These are phyloP conservation scores for Hypoxylon sp. DNA, from an alignment of 2,329 filamentous ascomycete species.

Conservation along the genomic window DNA sequence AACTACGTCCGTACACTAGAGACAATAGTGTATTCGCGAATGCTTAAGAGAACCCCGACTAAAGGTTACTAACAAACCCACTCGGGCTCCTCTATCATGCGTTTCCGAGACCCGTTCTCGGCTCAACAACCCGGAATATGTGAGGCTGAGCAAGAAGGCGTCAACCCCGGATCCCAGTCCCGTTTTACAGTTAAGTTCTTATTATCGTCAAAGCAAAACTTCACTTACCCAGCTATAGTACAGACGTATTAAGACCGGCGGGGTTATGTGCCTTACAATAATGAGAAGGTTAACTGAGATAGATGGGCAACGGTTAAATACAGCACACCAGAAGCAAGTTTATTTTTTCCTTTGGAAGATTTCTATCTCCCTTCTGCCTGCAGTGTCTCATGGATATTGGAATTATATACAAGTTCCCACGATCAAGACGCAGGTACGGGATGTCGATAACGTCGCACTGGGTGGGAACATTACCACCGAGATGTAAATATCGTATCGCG, in stretches of 20 bases:
- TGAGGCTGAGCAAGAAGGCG: conserved; percentile 19
- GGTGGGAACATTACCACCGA: conserved; percentile 32
- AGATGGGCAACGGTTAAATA: conserved; percentile 6
- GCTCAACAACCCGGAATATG: conserved; percentile 14
- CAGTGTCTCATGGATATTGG: conserved; percentile 35
- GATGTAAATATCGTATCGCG: conserved; percentile 30
- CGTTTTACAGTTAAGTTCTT: conserved; percentile 30
- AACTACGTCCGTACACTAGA: conserved; percentile 1
- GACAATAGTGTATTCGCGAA: background rate
- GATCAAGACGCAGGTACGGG: conserved; percentile 12
- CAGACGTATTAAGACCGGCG: conserved; percentile 1
- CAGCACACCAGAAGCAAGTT: background rate
- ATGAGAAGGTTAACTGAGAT: background rate
- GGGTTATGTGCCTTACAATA: conserved; percentile 6
- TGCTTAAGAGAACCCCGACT: background rate
- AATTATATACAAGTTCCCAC: conserved; percentile 10
- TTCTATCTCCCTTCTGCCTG: conserved; percentile 4
- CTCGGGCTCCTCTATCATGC: conserved; percentile 1
- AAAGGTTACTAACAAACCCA: conserved; percentile 3
- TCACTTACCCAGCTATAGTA: conserved; percentile 6
- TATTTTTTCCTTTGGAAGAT: conserved; percentile 9
- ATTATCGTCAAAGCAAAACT: conserved; percentile 32
- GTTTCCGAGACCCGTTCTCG: conserved; percentile 13
- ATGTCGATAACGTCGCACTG: conserved; percentile 27
- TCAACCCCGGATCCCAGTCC: conserved; percentile 31